These are phyloP conservation scores for Iris macrosiphon DNA, from an alignment of 106 monocot species.

Conservation along the genomic window DNA sequence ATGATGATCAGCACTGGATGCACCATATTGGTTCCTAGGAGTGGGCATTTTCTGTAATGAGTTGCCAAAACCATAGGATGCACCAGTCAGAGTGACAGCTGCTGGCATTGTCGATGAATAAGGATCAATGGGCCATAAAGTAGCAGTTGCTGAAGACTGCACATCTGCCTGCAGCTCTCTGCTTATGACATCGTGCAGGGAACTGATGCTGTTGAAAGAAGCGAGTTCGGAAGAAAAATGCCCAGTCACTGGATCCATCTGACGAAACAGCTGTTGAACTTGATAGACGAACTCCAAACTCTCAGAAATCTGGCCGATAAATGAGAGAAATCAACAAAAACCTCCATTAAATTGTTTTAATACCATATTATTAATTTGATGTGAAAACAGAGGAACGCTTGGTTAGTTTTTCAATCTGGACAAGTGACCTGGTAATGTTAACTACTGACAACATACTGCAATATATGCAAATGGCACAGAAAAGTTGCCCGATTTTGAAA, in stretches of 20 bases:
- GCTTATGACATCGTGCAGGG: constrained; percentile 4
- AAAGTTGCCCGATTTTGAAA: no score
- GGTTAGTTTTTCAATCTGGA: no score
- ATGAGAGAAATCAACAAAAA: no score
- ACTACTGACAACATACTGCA: no score
- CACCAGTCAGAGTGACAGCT: neutral
- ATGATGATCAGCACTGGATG: constrained; percentile 4
- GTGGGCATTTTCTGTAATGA: neutral
- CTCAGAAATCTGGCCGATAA: constrained; percentile 68
- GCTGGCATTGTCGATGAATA: neutral
- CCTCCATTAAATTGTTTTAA: no score
- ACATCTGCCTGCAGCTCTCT: neutral
- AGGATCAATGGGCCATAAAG: constrained; percentile 9
- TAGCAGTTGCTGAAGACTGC: neutral
- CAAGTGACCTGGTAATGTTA: no score
- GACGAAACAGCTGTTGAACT: constrained; percentile 25
- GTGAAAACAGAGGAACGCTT: no score
- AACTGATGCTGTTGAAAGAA: constrained; percentile 8
- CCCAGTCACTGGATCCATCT: constrained; percentile 5
- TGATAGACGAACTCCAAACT: constrained; percentile 44
- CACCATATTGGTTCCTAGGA: constrained; percentile 2
- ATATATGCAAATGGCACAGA: no score
- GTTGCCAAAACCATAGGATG: neutral
- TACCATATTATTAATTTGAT: no score
- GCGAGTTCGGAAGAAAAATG: constrained; percentile 5